These are phyloP conservation scores for Scheffersomyces insectosa DNA, from an alignment of 1,139 yeast species.

Conservation along the genomic window DNA sequence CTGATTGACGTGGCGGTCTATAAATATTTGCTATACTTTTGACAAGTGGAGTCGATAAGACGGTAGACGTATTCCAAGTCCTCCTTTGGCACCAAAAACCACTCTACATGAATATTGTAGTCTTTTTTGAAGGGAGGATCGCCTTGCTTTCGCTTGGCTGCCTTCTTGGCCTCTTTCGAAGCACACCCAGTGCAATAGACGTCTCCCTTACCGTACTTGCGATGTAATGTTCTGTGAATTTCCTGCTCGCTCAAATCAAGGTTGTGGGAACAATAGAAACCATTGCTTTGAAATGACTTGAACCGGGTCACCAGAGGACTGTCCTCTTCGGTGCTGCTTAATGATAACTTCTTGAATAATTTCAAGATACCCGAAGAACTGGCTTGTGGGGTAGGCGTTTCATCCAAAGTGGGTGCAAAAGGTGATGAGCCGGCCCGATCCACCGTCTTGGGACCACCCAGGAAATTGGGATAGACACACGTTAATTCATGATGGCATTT, in stretches of 20 bases:
- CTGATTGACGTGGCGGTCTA: too few relatives aligned
- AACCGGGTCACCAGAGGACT: too few relatives aligned
- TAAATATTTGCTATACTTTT: background rate
- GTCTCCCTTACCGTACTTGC: slow-evolving; percentile 44
- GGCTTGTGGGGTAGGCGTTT: background rate
- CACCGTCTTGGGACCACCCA: slow-evolving; percentile 5
- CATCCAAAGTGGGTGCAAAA: too few relatives aligned
- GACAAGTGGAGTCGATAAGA: slow-evolving; percentile 37
- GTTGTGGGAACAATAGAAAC: slow-evolving; percentile 30
- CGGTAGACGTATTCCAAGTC: slow-evolving; percentile 39
- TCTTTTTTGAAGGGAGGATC: background rate
- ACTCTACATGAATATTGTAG: slow-evolving; percentile 52
- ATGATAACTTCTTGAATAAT: background rate
- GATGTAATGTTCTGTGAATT: slow-evolving; percentile 39
- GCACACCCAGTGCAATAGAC: slow-evolving; percentile 43
- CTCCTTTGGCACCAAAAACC: slow-evolving; percentile 56
- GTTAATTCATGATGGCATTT: slow-evolving; percentile 51
- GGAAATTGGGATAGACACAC: slow-evolving; percentile 30
- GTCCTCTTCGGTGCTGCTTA: background rate
- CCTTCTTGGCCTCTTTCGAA: background rate
- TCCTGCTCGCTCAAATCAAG: slow-evolving; percentile 39
- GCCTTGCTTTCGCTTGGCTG: background rate
- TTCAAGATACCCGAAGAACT: background rate
- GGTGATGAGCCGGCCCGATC: slow-evolving; percentile 8
- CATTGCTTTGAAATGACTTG: slow-evolving; percentile 16